A percentile compares a stretch with the other conserved stretches of the same genome.
Evolutionary conservation across 208 protist species (phyloP).

Genomic region (Acanthamoeba sp.): DNA sequence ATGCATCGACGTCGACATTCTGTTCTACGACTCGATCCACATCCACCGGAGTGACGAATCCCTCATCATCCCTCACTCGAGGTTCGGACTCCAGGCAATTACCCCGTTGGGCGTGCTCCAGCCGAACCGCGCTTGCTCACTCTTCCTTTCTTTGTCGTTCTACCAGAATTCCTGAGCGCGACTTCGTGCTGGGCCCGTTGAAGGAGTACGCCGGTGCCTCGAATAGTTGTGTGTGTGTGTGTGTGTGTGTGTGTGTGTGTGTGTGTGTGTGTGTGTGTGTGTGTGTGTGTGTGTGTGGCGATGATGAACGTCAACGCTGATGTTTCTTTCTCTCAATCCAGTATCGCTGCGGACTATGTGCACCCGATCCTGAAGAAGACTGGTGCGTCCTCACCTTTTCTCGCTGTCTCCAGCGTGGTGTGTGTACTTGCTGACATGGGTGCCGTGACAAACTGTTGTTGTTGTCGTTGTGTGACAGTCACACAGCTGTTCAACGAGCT

Average conservation of each 20-base stretch:
- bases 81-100: background rate
- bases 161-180: slow-evolving; percentile 74
- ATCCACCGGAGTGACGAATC: slow-evolving; percentile 53
- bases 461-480: background rate
- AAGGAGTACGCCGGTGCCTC: slow-evolving; percentile 65
- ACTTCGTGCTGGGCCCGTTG: slow-evolving; percentile 81
- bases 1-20: slow-evolving; percentile 81
- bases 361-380: slow-evolving; percentile 75
- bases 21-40: slow-evolving; percentile 77
- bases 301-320: background rate
- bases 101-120: too few relatives aligned
- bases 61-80: slow-evolving; percentile 51
- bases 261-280: too few relatives aligned
- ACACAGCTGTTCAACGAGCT: slow-evolving; percentile 64
- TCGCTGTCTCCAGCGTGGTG: background rate
- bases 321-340: background rate
- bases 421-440: background rate
- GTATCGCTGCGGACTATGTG: slow-evolving; percentile 80
- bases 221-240: background rate
- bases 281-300: background rate
- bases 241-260: too few relatives aligned
- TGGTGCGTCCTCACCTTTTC: background rate
- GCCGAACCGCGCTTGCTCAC: background rate
- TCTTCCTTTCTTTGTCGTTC: background rate
- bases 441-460: background rate